phyloP scores from a whole-genome alignment of 495 filamentous ascomycete genomes.

The Saxophila tyrrhenica region DNA sequence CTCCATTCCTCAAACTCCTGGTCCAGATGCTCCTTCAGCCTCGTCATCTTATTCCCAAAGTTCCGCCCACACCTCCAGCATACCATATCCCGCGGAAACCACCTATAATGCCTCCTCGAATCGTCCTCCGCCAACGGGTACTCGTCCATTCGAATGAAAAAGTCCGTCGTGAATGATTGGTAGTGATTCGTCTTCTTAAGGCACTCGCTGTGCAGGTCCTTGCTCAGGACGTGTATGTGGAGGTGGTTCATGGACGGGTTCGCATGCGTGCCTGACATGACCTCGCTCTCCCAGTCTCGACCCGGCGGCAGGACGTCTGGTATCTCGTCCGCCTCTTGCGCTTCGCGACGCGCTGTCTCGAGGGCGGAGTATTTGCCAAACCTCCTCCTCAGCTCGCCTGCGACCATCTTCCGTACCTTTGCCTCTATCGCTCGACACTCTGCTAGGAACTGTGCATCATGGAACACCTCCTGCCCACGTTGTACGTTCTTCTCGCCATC shows the following conservation, averaged over 20 bases:
- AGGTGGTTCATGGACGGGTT: slow-evolving; percentile 86
- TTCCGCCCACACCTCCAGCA: slow-evolving; percentile 79
- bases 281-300: slow-evolving; percentile 66
- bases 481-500: slow-evolving; percentile 45
- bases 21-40: slow-evolving; percentile 68
- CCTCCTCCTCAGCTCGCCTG: slow-evolving; percentile 60
- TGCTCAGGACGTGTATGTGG: slow-evolving; percentile 76
- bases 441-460: slow-evolving; percentile 58
- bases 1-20: slow-evolving; percentile 78
- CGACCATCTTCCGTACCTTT: slow-evolving; percentile 53
- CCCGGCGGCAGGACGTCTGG: slow-evolving; percentile 47
- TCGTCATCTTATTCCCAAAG: slow-evolving; percentile 60
- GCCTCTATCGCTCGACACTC: slow-evolving; percentile 47
- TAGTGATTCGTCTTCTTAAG: slow-evolving; percentile 83
- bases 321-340: slow-evolving; percentile 35
- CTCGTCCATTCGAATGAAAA: slow-evolving; percentile 69
- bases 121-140: slow-evolving; percentile 63
- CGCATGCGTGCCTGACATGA: slow-evolving; percentile 71
- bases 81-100: slow-evolving; percentile 47
- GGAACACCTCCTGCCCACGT: slow-evolving; percentile 72
- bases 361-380: slow-evolving; percentile 52
- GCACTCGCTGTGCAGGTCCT: slow-evolving; percentile 56
- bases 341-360: slow-evolving; percentile 46
- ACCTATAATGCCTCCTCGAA: slow-evolving; percentile 46
- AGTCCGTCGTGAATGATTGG: slow-evolving; percentile 79